Evolutionary conservation across 176 grass and related monocot species (phyloP), one percentile per base, ranked within the genome.

Genomic region (Elymus sibiricus): DNA sequence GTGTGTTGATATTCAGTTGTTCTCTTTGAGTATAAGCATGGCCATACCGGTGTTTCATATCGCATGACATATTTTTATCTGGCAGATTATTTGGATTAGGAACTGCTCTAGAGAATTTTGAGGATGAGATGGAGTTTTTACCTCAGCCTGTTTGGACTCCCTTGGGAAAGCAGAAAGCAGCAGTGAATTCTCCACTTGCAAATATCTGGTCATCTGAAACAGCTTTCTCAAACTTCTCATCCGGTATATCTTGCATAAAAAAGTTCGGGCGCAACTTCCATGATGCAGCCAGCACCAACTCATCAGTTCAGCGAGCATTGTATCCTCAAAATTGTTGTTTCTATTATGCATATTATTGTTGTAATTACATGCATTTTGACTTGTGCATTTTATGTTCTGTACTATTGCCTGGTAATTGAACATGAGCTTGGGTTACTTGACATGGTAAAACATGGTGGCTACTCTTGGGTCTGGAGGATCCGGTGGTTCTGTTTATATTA

Each of bases 401-500:
- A 14, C 7, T 79, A 9, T 76, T 49, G 62, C 66, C 4, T 74
- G 19, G 16, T 83, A 90, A 78, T 55, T 66, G 84, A 7, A 51
- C 49, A 24, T 70, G 26, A 58, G 21, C 60, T 86, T 95, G 83
- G n/a, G 17, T 90, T 77, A 29, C 93, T 92, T 95, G 83, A 95
- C 88, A 74, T 64, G 61, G 6, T 64, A 25, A 78, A 93, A 95
- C 90, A 95, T 92, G 88, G 76, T 95, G 86, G 78, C 88, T 37
- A 88, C 90, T 68, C 83, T 95, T 84, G 93, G 93, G 53, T 88
- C 88, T 22, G 90, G 90, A 88, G 64, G 27, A 84, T 78, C 63
- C 4, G 46, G 93, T 14, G 93, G 88, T 73, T 84, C 90, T 79
- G 42, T 92, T 68, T 86, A 74, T 88, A 64, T 86, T 82, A 87